These are phyloP conservation scores for Hyphopichia wangnamkhiaoensis DNA, from an alignment of 1,139 yeast species.

Conservation along the genomic window DNA sequence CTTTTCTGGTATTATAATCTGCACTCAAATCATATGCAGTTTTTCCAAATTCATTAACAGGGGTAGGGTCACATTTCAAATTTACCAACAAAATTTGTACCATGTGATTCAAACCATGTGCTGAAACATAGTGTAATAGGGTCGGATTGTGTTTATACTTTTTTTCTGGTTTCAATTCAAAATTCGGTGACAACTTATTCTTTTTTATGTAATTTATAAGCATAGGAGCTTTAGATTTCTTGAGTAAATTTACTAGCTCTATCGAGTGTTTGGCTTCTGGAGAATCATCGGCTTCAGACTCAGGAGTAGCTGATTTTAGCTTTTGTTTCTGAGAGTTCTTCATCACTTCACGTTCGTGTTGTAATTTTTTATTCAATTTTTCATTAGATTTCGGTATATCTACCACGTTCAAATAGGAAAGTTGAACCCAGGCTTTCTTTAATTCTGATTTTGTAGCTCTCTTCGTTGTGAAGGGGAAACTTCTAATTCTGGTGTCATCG, in stretches of 20 bases:
- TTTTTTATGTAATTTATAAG: slow-evolving; percentile 62
- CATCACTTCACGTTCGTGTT: slow-evolving; percentile 23
- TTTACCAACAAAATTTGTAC: slow-evolving; percentile 63
- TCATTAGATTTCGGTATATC: slow-evolving; percentile 55
- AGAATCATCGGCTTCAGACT: slow-evolving; percentile 20
- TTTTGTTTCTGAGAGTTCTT: slow-evolving; percentile 17
- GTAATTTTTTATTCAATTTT: slow-evolving; percentile 22
- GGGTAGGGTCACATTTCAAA: slow-evolving; percentile 70
- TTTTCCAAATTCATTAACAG: slow-evolving; percentile 53
- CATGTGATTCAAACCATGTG: slow-evolving; percentile 67
- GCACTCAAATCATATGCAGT: slow-evolving; percentile 57
- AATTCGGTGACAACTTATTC: slow-evolving; percentile 53
- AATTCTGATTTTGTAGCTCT: slow-evolving; percentile 85
- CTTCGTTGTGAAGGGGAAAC: slow-evolving; percentile 85
- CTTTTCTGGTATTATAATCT: slow-evolving; percentile 44
- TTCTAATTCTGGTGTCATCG: slow-evolving; percentile 59
- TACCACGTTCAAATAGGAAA: slow-evolving; percentile 59
- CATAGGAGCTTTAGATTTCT: slow-evolving; percentile 78
- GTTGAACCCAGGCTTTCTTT: slow-evolving; percentile 79
- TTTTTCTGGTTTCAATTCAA: slow-evolving; percentile 53
- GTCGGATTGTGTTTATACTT: slow-evolving; percentile 67
- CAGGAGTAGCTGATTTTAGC: slow-evolving; percentile 18
- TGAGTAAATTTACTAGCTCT: slow-evolving; percentile 61
- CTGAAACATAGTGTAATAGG: slow-evolving; percentile 75
- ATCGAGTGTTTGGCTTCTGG: slow-evolving; percentile 50